These are phyloP conservation scores for Hypoxylon rubiginosum DNA, from an alignment of 2,329 filamentous ascomycete species.

Conservation along the genomic window DNA sequence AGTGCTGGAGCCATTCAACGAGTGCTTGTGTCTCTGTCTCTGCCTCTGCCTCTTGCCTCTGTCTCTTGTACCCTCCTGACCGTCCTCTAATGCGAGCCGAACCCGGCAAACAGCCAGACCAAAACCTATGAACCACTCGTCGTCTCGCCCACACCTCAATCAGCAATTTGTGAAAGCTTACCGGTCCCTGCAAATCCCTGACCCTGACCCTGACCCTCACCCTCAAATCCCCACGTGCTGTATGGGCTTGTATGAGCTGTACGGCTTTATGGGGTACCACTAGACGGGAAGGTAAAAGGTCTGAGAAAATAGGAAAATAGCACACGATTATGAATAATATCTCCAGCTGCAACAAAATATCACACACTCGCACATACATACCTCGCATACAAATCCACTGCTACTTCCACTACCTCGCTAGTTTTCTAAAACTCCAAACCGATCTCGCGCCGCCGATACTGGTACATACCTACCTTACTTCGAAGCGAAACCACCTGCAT, in stretches of 20 bases:
- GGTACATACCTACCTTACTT: not conserved
- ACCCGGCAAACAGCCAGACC: slow-evolving; percentile 34
- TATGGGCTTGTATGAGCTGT: slow-evolving; percentile 14
- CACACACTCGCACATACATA: not conserved
- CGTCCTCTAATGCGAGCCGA: slow-evolving; percentile 42
- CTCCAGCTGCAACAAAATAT: slow-evolving; percentile 27
- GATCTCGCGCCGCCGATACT: slow-evolving; percentile 14
- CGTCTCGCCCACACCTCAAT: slow-evolving; percentile 38
- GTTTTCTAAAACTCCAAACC: not conserved
- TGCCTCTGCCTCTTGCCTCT: slow-evolving; percentile 5
- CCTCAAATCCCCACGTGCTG: slow-evolving; percentile 43
- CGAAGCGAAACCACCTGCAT: slow-evolving; percentile 9
- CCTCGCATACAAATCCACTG: not conserved
- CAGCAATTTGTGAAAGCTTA: slow-evolving; percentile 40
- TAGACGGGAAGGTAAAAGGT: slow-evolving; percentile 24
- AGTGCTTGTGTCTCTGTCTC: slow-evolving; percentile 27
- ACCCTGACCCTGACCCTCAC: slow-evolving; percentile 32
- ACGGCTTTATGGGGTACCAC: slow-evolving; percentile 19
- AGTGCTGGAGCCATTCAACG: slow-evolving; percentile 17
- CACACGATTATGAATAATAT: slow-evolving; percentile 42
- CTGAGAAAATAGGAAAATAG: slow-evolving; percentile 2
- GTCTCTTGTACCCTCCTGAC: slow-evolving; percentile 32
- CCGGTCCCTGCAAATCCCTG: slow-evolving; percentile 40
- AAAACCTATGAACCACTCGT: slow-evolving; percentile 30
- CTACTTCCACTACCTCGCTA: not conserved